A percentile compares a stretch with the other conserved stretches of the same genome.
These are phyloP conservation scores for Lyophyllum decastes DNA, from an alignment of 768 basidiomycete genomes.

Conservation along the genomic window DNA sequence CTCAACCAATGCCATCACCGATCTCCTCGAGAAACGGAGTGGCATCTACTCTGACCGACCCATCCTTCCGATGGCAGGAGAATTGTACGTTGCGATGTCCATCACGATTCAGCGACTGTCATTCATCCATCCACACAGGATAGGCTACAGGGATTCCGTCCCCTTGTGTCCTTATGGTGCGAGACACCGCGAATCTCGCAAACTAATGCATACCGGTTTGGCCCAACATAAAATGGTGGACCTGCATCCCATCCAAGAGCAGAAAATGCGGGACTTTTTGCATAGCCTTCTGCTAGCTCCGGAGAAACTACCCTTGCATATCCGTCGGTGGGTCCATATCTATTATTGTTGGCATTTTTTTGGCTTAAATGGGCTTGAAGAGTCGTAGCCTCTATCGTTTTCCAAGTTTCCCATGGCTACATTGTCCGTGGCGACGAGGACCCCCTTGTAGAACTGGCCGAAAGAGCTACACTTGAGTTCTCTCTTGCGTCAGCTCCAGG, in stretches of 20 bases:
- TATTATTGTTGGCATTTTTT: not conserved
- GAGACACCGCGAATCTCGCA: conserved; percentile 10
- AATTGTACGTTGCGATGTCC: conserved; percentile 1
- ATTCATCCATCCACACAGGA: not conserved
- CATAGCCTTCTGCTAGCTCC: conserved; percentile 4
- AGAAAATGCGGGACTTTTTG: conserved; percentile 7
- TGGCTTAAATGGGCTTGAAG: not conserved
- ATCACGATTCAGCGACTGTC: not conserved
- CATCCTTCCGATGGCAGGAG: conserved; percentile 14
- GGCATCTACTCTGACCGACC: conserved; percentile 32
- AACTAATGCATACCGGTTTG: conserved; percentile 3
- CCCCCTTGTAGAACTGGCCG: conserved; percentile 39
- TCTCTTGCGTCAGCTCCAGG: conserved; percentile 42
- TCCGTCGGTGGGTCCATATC: conserved; percentile 17
- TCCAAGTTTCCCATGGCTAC: conserved; percentile 47
- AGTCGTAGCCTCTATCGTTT: conserved; percentile 32
- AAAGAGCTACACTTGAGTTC: conserved; percentile 39
- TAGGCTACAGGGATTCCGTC: conserved; percentile 3
- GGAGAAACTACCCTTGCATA: not conserved
- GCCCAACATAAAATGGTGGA: conserved; percentile 7
- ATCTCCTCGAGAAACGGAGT: conserved; percentile 32
- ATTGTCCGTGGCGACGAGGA: conserved; percentile 38
- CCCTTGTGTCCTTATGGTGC: conserved; percentile 3
- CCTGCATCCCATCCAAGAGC: conserved; percentile 1
- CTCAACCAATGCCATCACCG: conserved; percentile 22